A percentile compares a stretch with the other conserved stretches of the same genome.
Conservation (phyloP, 108 stramenopile species). For the Stephanodiscus triporus region DNA sequence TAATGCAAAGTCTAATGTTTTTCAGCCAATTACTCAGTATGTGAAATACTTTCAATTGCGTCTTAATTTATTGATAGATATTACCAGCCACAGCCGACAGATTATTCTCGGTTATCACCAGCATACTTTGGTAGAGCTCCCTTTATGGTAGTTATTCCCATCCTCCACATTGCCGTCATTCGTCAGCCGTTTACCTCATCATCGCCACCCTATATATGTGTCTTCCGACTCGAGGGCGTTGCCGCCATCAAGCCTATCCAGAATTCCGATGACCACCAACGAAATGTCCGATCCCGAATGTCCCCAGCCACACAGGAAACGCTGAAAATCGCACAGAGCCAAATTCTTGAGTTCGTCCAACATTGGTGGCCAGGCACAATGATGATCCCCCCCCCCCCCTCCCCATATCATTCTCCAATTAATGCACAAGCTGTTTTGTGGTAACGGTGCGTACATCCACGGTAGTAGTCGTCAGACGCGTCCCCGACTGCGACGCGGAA, state of each 20-base stretch:
- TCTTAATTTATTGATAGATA: too few relatives aligned
- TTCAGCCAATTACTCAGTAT: too few relatives aligned
- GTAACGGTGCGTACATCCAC: constrained; percentile 41
- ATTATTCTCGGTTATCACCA: too few relatives aligned
- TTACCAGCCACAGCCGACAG: too few relatives aligned
- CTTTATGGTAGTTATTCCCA: too few relatives aligned
- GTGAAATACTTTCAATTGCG: too few relatives aligned
- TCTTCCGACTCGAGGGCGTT: constrained; percentile 58
- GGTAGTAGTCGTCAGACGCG: constrained; percentile 18
- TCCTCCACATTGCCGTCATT: constrained; percentile 40
- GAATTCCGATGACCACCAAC: constrained; percentile 28
- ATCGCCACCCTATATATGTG: constrained; percentile 63
- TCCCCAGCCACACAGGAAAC: constrained; percentile 81
- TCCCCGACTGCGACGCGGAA: constrained; percentile 52
- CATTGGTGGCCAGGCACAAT: constrained; percentile 24
- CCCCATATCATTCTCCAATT: constrained; percentile 13
- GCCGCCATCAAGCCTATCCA: constrained; percentile 63
- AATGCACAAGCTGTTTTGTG: constrained; percentile 29
- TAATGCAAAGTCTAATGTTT: too few relatives aligned
- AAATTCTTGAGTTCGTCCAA: constrained; percentile 53
- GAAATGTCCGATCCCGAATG: constrained; percentile 64
- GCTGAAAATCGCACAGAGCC: constrained; percentile 65
- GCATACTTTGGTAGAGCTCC: too few relatives aligned
- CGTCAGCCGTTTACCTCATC: constrained; percentile 45
- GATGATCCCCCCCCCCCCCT: too few relatives aligned